Percentiles rank a stretch among this genome's conserved stretches.
phyloP scores from a whole-genome alignment of 2,329 filamentous ascomycete species.

The Lojkania enalia region DNA sequence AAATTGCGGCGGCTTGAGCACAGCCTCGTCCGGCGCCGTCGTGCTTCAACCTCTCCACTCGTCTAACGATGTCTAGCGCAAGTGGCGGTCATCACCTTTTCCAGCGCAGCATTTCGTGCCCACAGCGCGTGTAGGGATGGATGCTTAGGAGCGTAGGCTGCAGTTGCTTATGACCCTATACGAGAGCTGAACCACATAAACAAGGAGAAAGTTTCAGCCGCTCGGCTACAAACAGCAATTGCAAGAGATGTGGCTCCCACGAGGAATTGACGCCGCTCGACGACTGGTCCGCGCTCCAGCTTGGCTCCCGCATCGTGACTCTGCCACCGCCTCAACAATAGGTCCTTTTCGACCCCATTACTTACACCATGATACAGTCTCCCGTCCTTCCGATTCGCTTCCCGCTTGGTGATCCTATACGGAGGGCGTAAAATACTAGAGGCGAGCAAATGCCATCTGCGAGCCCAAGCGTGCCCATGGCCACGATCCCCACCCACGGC shows the following conservation, averaged over 20 bases:
- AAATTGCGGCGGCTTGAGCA: too few species aligned
- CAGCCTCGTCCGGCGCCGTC: too few species aligned
- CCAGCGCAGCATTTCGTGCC: too few species aligned
- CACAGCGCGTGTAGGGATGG: not conserved
- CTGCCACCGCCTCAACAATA: slow-evolving; percentile 31
- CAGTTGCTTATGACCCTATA: slow-evolving; percentile 1
- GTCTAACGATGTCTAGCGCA: slow-evolving; percentile 33
- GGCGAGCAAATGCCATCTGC: slow-evolving; percentile 18
- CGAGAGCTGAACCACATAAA: slow-evolving; percentile 27
- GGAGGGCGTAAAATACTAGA: not conserved
- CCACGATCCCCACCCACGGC: slow-evolving; percentile 24
- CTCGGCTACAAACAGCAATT: slow-evolving; percentile 21
- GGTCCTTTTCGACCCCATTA: slow-evolving; percentile 13
- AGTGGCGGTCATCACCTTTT: too few species aligned
- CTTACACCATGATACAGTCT: slow-evolving; percentile 1
- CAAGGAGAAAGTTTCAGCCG: slow-evolving; percentile 21
- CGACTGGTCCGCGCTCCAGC: slow-evolving; percentile 17
- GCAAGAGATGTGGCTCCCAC: slow-evolving; percentile 24
- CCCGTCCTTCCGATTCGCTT: slow-evolving; percentile 19
- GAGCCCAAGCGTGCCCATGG: slow-evolving; percentile 14
- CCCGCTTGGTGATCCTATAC: not conserved
- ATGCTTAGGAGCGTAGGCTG: not conserved
- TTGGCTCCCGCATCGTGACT: slow-evolving; percentile 17
- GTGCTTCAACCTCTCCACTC: too few species aligned
- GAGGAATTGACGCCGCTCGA: slow-evolving; percentile 9